phyloP scores from a whole-genome alignment of 805 yeast genomes.

The Metahyphopichia silvanorum region DNA sequence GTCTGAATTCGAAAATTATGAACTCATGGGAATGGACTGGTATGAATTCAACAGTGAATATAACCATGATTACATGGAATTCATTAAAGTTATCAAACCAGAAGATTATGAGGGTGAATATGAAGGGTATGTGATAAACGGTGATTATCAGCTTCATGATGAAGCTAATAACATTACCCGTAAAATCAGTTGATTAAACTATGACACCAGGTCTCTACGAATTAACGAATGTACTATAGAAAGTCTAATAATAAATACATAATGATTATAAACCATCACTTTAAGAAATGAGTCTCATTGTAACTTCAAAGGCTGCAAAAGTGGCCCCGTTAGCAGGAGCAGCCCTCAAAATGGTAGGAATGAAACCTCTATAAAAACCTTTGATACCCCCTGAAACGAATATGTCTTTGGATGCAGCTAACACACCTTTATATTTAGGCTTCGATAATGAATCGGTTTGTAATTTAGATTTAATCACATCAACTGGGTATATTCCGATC shows the following conservation, averaged over 20 bases:
- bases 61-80: constrained; percentile 39
- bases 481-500: constrained; percentile 82
- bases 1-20: constrained; percentile 21
- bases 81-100: constrained; percentile 33
- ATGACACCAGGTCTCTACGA: background rate
- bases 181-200: background rate
- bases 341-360: constrained; percentile 91
- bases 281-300: constrained; percentile 62
- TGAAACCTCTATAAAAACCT: constrained; percentile 88
- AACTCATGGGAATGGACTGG: constrained; percentile 35
- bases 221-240: background rate
- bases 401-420: constrained; percentile 58
- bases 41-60: constrained; percentile 41
- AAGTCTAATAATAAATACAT: background rate
- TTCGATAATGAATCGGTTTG: constrained; percentile 61
- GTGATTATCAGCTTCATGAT: background rate
- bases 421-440: constrained; percentile 57
- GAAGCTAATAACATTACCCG: background rate
- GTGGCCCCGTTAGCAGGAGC: constrained; percentile 99
- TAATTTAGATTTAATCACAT: constrained; percentile 84
- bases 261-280: no score
- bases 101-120: constrained; percentile 27
- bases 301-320: constrained; percentile 86
- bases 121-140: background rate
- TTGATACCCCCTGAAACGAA: constrained; percentile 57